Percentiles rank a stretch among this genome's conserved stretches.
These are phyloP conservation scores for Paxillus ammoniavirescens DNA, from an alignment of 768 basidiomycete species.

Conservation along the genomic window DNA sequence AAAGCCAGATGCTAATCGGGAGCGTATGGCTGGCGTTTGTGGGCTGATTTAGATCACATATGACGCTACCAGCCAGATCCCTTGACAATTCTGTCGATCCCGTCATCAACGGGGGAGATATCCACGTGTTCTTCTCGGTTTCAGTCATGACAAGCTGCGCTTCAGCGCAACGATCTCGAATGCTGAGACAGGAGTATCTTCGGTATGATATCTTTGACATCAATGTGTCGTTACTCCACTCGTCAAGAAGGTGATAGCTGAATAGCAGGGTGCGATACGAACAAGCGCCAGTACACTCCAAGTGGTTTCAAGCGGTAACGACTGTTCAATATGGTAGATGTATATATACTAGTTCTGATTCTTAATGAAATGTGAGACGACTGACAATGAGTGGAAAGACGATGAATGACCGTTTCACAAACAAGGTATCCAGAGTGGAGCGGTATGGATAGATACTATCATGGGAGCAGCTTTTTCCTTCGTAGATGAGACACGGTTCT, in stretches of 20 bases:
- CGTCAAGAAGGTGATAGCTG: no score
- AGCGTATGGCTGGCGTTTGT: conserved; percentile 14
- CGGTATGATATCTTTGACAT: neutral
- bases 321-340: neutral
- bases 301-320: conserved; percentile 49
- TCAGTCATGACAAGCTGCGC: conserved; percentile 36
- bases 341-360: neutral
- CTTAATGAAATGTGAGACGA: neutral
- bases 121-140: conserved; percentile 21
- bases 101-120: no score
- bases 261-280: conserved; percentile 32
- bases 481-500: conserved; percentile 14
- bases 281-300: conserved; percentile 38
- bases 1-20: neutral
- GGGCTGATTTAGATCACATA: conserved; percentile 47
- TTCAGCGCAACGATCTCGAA: conserved; percentile 47
- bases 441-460: neutral
- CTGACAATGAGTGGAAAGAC: no score
- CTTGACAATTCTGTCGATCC: conserved; percentile 9
- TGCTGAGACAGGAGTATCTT: neutral
- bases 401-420: no score
- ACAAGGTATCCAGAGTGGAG: no score
- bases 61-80: conserved; percentile 34
- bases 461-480: conserved; percentile 7
- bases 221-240: conserved; percentile 12